A percentile compares a stretch with the other conserved stretches of the same genome.
Evolutionary conservation across 345 rosid species (phyloP).

Genomic region (Populus ilicifolia): DNA sequence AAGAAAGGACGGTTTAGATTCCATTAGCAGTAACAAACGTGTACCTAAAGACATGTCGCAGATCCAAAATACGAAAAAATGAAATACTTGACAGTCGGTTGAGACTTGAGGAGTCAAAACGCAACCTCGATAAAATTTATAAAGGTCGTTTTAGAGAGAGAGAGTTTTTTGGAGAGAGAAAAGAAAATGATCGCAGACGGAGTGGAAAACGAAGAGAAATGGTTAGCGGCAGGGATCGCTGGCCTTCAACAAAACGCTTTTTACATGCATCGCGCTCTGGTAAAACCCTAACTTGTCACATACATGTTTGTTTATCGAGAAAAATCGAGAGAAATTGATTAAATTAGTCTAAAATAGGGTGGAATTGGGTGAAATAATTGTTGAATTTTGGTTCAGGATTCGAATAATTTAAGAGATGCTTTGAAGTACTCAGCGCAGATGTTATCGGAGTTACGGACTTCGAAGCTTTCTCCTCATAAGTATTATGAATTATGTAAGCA

Average conservation of each 20-base stretch:
- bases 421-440: slow-evolving; percentile 98
- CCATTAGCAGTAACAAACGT: too few relatives aligned
- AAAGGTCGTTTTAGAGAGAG: slow-evolving; percentile 12
- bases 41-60: background rate
- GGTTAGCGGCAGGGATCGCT: slow-evolving; percentile 91
- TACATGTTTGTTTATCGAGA: slow-evolving; percentile 17
- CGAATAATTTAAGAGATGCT: slow-evolving; percentile 94
- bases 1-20: too few relatives aligned
- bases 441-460: slow-evolving; percentile 96
- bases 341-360: background rate
- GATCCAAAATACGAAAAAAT: too few relatives aligned
- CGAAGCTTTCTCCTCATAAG: slow-evolving; percentile 95
- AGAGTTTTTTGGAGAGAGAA: slow-evolving; percentile 12
- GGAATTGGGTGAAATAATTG: background rate
- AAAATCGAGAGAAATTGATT: background rate
- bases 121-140: slow-evolving; percentile 22
- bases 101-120: slow-evolving; percentile 32
- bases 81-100: slow-evolving; percentile 25
- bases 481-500: slow-evolving; percentile 88
- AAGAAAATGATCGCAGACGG: slow-evolving; percentile 74
- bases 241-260: slow-evolving; percentile 98
- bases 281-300: slow-evolving; percentile 26
- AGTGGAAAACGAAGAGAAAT: slow-evolving; percentile 91
- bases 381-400: slow-evolving; percentile 61
- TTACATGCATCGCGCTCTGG: slow-evolving; percentile 98